Conservation (phyloP, 805 yeast genomes). For the Saitoella complicata region DNA sequence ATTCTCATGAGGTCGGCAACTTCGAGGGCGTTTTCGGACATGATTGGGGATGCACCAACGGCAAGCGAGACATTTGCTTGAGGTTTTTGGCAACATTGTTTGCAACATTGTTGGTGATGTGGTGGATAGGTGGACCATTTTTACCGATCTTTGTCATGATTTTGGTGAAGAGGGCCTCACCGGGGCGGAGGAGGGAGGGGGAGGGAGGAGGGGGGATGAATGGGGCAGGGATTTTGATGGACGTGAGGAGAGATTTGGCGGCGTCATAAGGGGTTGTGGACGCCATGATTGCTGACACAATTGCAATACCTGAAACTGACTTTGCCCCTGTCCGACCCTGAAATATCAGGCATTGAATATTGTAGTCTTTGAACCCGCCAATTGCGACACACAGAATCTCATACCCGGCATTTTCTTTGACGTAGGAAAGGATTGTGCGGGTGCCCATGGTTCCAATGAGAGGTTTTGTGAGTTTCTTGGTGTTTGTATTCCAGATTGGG, state of each 20-base stretch:
- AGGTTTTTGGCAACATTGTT: too few species aligned
- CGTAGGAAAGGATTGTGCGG: too few species aligned
- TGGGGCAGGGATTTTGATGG: slow-evolving; percentile 20
- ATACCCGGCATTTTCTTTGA: too few species aligned
- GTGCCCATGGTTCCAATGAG: slow-evolving; percentile 35
- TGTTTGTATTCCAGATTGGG: slow-evolving; percentile 54
- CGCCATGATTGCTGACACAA: slow-evolving; percentile 77
- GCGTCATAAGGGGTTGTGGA: slow-evolving; percentile 35
- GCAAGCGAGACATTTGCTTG: slow-evolving; percentile 79
- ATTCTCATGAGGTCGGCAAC: slow-evolving; percentile 45
- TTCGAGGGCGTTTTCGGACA: slow-evolving; percentile 63
- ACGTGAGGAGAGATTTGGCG: slow-evolving; percentile 25
- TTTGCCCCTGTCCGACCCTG: slow-evolving; percentile 23
- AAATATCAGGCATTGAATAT: slow-evolving; percentile 31
- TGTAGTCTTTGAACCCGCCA: slow-evolving; percentile 58
- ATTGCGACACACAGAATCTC: slow-evolving; percentile 44
- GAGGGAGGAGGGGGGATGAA: slow-evolving; percentile 5
- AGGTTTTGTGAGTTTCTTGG: slow-evolving; percentile 54
- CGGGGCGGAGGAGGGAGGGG: not conserved
- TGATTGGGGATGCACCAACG: slow-evolving; percentile 71
- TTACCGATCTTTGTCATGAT: slow-evolving; percentile 15
- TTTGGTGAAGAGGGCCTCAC: slow-evolving; percentile 7
- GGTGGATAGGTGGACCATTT: slow-evolving; percentile 56
- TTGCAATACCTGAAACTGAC: slow-evolving; percentile 64
- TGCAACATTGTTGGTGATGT: slow-evolving; percentile 78